Conservation (phyloP, 73 alveolate species). For the Paramecium sexaurelia region DNA sequence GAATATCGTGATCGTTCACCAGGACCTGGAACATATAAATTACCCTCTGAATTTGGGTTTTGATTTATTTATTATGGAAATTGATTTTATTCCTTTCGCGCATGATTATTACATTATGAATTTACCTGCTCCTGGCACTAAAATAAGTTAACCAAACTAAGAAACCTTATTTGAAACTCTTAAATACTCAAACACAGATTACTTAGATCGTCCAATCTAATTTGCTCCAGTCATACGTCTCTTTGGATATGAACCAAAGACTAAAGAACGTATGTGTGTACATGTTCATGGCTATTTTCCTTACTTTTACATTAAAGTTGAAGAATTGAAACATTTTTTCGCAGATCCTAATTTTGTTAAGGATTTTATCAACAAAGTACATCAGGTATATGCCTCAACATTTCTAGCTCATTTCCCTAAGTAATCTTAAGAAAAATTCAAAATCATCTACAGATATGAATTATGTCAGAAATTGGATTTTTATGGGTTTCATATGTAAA, state of each 20-base stretch:
- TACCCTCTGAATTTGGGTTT: slow-evolving; percentile 66
- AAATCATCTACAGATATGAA: slow-evolving; percentile 41
- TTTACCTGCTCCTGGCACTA: neutral
- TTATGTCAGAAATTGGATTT: slow-evolving; percentile 56
- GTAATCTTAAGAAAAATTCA: slow-evolving; percentile 13
- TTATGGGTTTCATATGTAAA: slow-evolving; percentile 61
- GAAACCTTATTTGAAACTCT: slow-evolving; percentile 1
- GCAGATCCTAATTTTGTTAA: neutral
- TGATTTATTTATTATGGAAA: neutral
- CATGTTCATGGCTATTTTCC: slow-evolving; percentile 66
- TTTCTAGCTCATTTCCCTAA: neutral
- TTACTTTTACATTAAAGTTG: slow-evolving; percentile 60
- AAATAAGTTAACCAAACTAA: neutral
- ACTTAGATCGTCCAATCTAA: neutral
- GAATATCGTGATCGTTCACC: slow-evolving; percentile 1
- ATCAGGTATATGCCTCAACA: slow-evolving; percentile 22
- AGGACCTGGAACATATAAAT: slow-evolving; percentile 66
- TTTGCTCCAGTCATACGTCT: slow-evolving; percentile 62
- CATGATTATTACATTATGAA: slow-evolving; percentile 48
- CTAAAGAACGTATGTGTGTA: slow-evolving; percentile 20
- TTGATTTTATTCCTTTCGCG: slow-evolving; percentile 32
- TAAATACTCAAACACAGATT: neutral
- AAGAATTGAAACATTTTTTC: slow-evolving; percentile 41
- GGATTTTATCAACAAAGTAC: slow-evolving; percentile 29
- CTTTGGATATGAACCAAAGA: slow-evolving; percentile 46